These are phyloP conservation scores for Aspergillus japonicus DNA, from an alignment of 2,329 filamentous ascomycete genomes.

Conservation along the genomic window DNA sequence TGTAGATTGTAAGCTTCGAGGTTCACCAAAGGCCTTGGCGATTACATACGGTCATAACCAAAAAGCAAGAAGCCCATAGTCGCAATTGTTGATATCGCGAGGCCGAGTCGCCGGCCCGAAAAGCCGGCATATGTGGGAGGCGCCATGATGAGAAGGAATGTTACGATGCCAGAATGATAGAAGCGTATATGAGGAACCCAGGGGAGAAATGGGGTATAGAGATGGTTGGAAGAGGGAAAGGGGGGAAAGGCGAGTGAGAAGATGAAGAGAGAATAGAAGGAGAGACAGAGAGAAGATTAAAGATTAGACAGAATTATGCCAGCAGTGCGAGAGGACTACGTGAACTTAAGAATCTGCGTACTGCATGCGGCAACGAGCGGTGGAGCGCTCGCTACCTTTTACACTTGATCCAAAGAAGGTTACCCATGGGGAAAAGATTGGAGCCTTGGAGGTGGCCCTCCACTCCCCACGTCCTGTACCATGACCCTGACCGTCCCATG, in stretches of 20 bases:
- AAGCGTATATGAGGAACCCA: neutral
- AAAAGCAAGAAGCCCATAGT: conserved; percentile 63
- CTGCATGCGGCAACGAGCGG: conserved; percentile 2
- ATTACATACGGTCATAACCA: conserved; percentile 53
- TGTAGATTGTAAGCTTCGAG: neutral
- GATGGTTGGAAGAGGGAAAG: neutral
- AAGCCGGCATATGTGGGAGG: conserved; percentile 57
- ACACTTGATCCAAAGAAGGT: conserved; percentile 1
- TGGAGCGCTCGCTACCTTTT: neutral
- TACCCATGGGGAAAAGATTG: conserved; percentile 7
- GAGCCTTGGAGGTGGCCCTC: conserved; percentile 2
- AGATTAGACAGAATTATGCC: neutral
- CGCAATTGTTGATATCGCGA: conserved; percentile 61
- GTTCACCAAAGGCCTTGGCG: neutral
- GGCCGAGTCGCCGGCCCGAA: conserved; percentile 56
- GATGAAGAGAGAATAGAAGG: neutral
- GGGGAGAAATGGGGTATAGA: neutral
- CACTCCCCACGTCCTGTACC: neutral
- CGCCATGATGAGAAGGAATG: conserved; percentile 42
- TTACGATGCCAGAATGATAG: neutral
- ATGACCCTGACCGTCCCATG: neutral
- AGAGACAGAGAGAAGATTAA: neutral
- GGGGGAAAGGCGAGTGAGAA: neutral
- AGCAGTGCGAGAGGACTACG: neutral
- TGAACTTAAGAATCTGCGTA: conserved; percentile 3